Conservation (phyloP, 257 asterid species). For the Gentiana straminea region DNA sequence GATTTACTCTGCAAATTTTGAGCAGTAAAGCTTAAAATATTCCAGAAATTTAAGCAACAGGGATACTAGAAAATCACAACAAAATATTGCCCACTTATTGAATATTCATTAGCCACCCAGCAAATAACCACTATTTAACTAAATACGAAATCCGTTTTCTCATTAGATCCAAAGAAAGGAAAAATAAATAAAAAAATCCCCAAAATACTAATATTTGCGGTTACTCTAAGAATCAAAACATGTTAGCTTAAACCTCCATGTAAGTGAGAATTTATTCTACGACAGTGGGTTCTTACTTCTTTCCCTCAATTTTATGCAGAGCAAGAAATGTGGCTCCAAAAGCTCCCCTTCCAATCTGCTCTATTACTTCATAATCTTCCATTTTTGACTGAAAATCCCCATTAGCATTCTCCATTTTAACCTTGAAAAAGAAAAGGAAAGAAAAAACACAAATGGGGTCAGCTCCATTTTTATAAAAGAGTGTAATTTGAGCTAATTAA, state of each 20-base stretch:
- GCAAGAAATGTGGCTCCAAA: constrained; percentile 76
- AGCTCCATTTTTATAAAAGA: constrained; percentile 8
- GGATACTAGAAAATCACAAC: neutral
- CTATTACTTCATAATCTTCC: constrained; percentile 69
- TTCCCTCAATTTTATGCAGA: constrained; percentile 56
- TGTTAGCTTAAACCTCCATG: constrained; percentile 1
- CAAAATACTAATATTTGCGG: no score
- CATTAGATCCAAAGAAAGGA: neutral
- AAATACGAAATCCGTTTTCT: neutral
- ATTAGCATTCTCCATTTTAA: constrained; percentile 48
- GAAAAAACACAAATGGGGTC: constrained; percentile 7
- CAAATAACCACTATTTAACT: neutral
- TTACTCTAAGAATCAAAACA: no score
- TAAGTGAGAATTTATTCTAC: neutral
- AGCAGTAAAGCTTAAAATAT: neutral
- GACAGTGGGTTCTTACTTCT: constrained; percentile 37
- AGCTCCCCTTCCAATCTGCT: constrained; percentile 91
- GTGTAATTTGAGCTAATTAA: constrained; percentile 11
- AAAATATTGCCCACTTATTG: neutral
- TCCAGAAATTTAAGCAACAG: neutral
- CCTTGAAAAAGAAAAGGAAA: constrained; percentile 10
- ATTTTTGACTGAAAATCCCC: constrained; percentile 46
- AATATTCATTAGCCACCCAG: neutral
- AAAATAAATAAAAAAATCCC: neutral
- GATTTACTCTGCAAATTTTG: neutral